Conservation (phyloP, 78 protist species). For the Dictyostelium capitatum region DNA sequence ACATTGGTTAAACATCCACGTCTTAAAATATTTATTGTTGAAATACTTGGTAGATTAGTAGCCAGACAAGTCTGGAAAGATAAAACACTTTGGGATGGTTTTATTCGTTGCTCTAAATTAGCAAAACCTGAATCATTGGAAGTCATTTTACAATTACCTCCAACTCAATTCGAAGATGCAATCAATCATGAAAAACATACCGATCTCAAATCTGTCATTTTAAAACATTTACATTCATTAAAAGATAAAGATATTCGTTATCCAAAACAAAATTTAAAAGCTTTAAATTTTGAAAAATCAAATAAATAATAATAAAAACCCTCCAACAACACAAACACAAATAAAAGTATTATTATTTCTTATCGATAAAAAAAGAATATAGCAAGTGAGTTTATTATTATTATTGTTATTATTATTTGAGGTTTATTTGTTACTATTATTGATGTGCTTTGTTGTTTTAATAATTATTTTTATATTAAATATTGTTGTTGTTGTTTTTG, state of each 20-base stretch:
- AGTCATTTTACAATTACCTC: conserved; percentile 53
- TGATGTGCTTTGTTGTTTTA: not conserved
- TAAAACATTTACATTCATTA: conserved; percentile 14
- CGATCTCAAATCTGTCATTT: conserved; percentile 1
- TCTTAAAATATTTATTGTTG: conserved; percentile 43
- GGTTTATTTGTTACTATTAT: not conserved
- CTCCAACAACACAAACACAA: not conserved
- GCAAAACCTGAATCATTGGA: conserved; percentile 57
- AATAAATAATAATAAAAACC: not conserved
- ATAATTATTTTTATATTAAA: no score
- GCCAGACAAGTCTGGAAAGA: conserved; percentile 71
- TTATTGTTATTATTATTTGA: not conserved
- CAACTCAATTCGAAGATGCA: conserved; percentile 64
- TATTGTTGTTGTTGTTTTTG: not conserved
- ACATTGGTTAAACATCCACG: conserved; percentile 22
- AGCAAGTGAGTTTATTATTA: no score
- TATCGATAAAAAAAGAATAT: no score
- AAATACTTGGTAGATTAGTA: conserved; percentile 37
- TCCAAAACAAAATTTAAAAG: conserved; percentile 23
- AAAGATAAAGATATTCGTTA: conserved; percentile 1
- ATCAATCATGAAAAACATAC: conserved; percentile 17
- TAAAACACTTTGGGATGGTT: conserved; percentile 59
- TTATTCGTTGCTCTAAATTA: conserved; percentile 22
- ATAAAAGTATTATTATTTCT: not conserved
- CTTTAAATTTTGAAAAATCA: not conserved